Percentiles rank a stretch among this genome's conserved stretches.
Conservation (phyloP, 768 basidiomycete species). For the Amanita pallidorosea region DNA sequence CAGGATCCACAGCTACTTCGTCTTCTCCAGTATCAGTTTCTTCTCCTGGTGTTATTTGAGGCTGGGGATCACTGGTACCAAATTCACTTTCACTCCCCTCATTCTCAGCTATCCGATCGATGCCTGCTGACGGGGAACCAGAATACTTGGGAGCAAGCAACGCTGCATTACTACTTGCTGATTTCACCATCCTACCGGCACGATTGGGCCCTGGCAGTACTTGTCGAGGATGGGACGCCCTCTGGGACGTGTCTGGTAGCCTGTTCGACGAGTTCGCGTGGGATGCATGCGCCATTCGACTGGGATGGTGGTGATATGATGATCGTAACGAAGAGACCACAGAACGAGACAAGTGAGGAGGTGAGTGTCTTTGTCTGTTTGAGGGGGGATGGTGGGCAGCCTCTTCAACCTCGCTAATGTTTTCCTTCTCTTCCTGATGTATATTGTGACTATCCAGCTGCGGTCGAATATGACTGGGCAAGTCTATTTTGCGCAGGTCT, state of each 20-base stretch:
- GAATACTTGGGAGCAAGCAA: slow-evolving; percentile 19
- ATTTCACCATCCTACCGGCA: slow-evolving; percentile 40
- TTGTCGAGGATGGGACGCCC: slow-evolving; percentile 25
- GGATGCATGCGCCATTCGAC: slow-evolving; percentile 16
- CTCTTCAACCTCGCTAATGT: slow-evolving; percentile 31
- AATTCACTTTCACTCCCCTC: slow-evolving; percentile 28
- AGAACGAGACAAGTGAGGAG: slow-evolving; percentile 23
- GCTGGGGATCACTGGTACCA: slow-evolving; percentile 16
- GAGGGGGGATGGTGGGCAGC: slow-evolving; percentile 17
- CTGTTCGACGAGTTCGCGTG: slow-evolving; percentile 12
- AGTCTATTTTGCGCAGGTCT: slow-evolving; percentile 1
- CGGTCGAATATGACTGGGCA: background rate
- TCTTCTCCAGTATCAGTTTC: slow-evolving; percentile 27
- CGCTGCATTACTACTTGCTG: slow-evolving; percentile 8
- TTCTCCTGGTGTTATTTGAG: slow-evolving; percentile 13
- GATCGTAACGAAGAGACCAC: slow-evolving; percentile 15
- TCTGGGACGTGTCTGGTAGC: slow-evolving; percentile 23
- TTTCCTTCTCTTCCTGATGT: slow-evolving; percentile 40
- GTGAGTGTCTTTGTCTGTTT: slow-evolving; percentile 19
- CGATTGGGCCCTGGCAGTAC: slow-evolving; percentile 34
- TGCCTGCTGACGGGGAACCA: slow-evolving; percentile 15
- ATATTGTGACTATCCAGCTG: slow-evolving; percentile 13
- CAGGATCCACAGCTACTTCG: slow-evolving; percentile 14
- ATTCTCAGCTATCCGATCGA: slow-evolving; percentile 40
- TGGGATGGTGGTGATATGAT: slow-evolving; percentile 10